phyloP scores from a whole-genome alignment of 208 protist genomes.

The Endotrypanum monterogeii region DNA sequence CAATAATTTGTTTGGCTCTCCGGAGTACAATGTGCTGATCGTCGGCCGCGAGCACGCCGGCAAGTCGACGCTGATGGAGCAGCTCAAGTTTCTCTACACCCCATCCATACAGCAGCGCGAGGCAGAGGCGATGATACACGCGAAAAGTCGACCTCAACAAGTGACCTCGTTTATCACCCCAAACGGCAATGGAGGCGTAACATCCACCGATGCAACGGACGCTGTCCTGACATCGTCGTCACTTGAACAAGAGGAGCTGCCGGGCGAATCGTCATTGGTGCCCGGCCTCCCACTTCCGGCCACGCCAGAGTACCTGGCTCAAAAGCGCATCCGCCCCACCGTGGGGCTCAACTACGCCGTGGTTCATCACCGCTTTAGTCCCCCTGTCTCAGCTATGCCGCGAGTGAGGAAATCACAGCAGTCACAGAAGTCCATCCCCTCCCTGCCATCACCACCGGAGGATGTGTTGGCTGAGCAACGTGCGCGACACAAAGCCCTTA shows the following conservation, averaged over 20 bases:
- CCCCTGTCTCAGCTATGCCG: slow-evolving; percentile 14
- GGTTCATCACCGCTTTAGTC: slow-evolving; percentile 77
- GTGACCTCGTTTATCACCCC: slow-evolving; percentile 3
- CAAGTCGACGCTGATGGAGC: slow-evolving; percentile 98
- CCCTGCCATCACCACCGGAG: slow-evolving; percentile 50
- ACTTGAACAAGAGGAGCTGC: neutral
- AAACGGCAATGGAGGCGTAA: neutral
- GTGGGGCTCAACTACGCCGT: slow-evolving; percentile 97
- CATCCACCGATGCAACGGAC: neutral
- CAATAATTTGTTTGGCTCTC: slow-evolving; percentile 73
- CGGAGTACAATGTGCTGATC: slow-evolving; percentile 92
- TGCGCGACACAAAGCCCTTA: slow-evolving; percentile 14
- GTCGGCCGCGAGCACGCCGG: slow-evolving; percentile 95
- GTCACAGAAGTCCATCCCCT: slow-evolving; percentile 34
- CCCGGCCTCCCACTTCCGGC: slow-evolving; percentile 33
- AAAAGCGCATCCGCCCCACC: slow-evolving; percentile 95
- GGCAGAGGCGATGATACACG: neutral
- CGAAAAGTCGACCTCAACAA: neutral
- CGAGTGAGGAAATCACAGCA: slow-evolving; percentile 74
- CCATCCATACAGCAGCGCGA: slow-evolving; percentile 22
- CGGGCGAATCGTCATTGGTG: neutral
- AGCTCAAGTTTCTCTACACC: slow-evolving; percentile 93
- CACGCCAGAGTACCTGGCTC: slow-evolving; percentile 32
- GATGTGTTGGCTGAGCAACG: slow-evolving; percentile 15
- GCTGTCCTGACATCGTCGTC: neutral